These are phyloP conservation scores for Pluteus cervinus DNA, from an alignment of 768 basidiomycete genomes.

Conservation along the genomic window DNA sequence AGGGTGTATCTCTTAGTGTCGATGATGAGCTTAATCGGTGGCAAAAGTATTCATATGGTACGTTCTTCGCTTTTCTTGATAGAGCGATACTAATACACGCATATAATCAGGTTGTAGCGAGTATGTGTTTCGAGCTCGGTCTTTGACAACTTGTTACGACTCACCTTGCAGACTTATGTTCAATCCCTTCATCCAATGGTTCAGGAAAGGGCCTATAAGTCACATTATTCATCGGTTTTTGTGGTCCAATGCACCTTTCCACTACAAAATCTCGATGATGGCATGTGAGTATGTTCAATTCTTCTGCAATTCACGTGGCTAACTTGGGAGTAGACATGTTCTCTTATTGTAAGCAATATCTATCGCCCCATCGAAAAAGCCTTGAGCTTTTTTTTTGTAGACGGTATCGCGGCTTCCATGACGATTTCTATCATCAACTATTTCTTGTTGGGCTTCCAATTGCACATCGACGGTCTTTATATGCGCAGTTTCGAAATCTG, in stretches of 20 bases:
- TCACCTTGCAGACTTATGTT: conserved; percentile 55
- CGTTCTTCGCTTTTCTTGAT: neutral
- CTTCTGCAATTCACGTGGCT: conserved; percentile 1
- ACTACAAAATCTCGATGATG: conserved; percentile 80
- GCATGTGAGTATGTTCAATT: conserved; percentile 37
- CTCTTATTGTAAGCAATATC: conserved; percentile 36
- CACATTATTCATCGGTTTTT: conserved; percentile 68
- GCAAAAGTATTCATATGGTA: conserved; percentile 69
- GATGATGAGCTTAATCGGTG: conserved; percentile 89
- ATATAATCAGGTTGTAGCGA: conserved; percentile 43
- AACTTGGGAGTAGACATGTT: conserved; percentile 41
- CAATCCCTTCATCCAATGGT: conserved; percentile 77
- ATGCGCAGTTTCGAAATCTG: conserved; percentile 78
- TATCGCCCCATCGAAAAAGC: conserved; percentile 2
- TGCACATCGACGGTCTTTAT: conserved; percentile 71
- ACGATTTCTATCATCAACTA: conserved; percentile 71
- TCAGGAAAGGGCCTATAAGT: conserved; percentile 71
- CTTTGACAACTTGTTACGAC: conserved; percentile 25
- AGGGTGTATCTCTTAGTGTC: conserved; percentile 82
- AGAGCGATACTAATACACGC: no score
- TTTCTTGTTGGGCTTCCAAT: conserved; percentile 64
- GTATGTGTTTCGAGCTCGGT: conserved; percentile 34
- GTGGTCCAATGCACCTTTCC: conserved; percentile 70
- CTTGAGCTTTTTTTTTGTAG: conserved; percentile 12
- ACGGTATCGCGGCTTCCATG: conserved; percentile 62